A percentile compares a stretch with the other conserved stretches of the same genome.
Evolutionary conservation across 23 red algal species (phyloP).

Genomic region (Chondrus crispus): DNA sequence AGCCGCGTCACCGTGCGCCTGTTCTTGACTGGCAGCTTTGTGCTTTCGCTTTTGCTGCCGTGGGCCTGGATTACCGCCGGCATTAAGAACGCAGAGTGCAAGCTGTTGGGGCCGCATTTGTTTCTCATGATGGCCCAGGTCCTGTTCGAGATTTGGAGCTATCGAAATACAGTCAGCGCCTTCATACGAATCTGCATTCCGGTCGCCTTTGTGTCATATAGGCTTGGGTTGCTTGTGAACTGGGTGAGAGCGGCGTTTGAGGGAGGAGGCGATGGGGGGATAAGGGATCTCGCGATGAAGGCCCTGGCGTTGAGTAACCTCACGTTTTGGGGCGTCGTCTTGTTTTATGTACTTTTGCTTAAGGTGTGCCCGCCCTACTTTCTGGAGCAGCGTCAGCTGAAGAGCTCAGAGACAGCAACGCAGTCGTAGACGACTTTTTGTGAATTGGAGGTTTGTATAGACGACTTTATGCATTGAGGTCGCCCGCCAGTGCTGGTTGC

Average conservation of each 20-base stretch:
- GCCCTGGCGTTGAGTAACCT: slow-evolving; percentile 10
- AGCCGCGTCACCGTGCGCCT: neutral
- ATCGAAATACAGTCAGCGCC: neutral
- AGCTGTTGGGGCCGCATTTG: slow-evolving; percentile 45
- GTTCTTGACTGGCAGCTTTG: neutral
- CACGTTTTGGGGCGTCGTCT: slow-evolving; percentile 27
- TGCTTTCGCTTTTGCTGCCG: slow-evolving; percentile 30
- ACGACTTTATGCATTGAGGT: no score
- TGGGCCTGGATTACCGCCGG: slow-evolving; percentile 36
- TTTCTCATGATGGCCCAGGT: slow-evolving; percentile 70
- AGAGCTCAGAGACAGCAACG: no score
- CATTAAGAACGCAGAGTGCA: neutral
- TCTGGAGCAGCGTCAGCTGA: neutral
- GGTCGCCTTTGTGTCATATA: slow-evolving; percentile 27
- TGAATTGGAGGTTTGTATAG: no score
- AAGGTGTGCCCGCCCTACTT: slow-evolving; percentile 66
- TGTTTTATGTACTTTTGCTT: slow-evolving; percentile 56
- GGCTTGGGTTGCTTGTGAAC: neutral
- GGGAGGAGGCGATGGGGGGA: neutral
- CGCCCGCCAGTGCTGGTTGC: no score
- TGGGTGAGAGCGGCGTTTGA: slow-evolving; percentile 16
- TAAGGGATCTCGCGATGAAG: neutral
- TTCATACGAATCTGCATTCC: slow-evolving; percentile 35
- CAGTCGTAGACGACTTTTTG: no score
- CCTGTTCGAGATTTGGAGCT: slow-evolving; percentile 67